Percentiles rank a stretch among this genome's conserved stretches.
phyloP scores from a whole-genome alignment of 306 rosid genomes.

The Lotus japonicus region DNA sequence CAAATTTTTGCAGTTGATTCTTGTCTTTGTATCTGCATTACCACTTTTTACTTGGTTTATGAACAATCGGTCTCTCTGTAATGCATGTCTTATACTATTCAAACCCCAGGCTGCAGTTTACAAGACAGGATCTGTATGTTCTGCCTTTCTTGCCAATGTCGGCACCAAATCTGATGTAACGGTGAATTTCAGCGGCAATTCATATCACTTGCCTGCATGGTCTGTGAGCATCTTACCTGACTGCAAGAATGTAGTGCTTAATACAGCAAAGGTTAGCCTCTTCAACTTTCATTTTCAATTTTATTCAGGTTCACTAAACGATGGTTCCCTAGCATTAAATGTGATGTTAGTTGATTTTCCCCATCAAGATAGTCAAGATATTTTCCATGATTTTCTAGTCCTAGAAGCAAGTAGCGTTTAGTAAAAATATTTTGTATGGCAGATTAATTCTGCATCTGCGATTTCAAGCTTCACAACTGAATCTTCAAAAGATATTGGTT shows the following conservation, averaged over 20 bases:
- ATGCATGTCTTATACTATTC: conserved; percentile 7
- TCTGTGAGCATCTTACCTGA: conserved; percentile 99
- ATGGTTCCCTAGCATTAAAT: neutral
- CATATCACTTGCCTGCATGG: conserved; percentile 92
- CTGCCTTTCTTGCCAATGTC: conserved; percentile 85
- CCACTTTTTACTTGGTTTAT: neutral
- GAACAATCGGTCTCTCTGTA: neutral
- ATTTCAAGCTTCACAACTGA: conserved; percentile 60
- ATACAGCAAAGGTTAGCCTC: conserved; percentile 88
- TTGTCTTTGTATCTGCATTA: neutral
- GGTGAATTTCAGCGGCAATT: conserved; percentile 69
- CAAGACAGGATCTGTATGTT: conserved; percentile 63
- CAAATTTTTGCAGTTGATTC: neutral
- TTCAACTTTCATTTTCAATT: conserved; percentile 11
- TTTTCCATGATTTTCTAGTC: neutral
- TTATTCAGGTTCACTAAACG: neutral
- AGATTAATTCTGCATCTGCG: conserved; percentile 72
- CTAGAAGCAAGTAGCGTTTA: neutral
- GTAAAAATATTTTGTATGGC: conserved; percentile 26
- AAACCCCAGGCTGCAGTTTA: conserved; percentile 74
- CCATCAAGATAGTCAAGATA: neutral
- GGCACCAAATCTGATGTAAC: conserved; percentile 62
- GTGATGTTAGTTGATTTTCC: neutral
- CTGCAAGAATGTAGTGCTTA: conserved; percentile 89
- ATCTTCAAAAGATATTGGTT: conserved; percentile 37